Evolutionary conservation across 73 alveolate genomes (phyloP), one percentile per base, ranked within the genome.

Genomic region (Urostyla sp.): DNA sequence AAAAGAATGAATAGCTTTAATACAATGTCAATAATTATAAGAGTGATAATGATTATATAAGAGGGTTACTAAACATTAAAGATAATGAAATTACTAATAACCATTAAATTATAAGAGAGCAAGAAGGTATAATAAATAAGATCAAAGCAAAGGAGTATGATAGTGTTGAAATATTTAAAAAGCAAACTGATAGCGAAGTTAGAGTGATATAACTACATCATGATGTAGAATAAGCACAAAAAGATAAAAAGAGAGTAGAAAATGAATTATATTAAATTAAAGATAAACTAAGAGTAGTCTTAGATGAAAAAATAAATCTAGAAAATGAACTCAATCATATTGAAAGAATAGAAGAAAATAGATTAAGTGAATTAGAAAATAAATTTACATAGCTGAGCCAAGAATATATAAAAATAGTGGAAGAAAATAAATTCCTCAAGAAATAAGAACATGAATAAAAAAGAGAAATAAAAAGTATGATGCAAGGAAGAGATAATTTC

Each of bases 241-340:
- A 63, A 21, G 79, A 63, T 63, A 63, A 63, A 50, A 63, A 63
- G 60, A 63, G 44, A 24, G 79, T 60, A 48, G 83, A 69, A 27
- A 69, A 49, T 69, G 83, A 69, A 8, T 5, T 69, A 27, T 45
- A n/a, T 27, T 16, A 6, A 1, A 38, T 45, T 13, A 46, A 55
- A 69, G 83, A 69, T 23, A 45, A 69, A 28, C 56, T 69, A 13
- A 69, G 69, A 69, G 69, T 24, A 28, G 56, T 69, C 11, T 38
- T 69, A 5, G 72, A 40, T 2, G 83, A 69, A 27, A 69, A 69
- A 34, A 45, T 48, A 13, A 13, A 18, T 37, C 2, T 69, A 6
- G 83, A 69, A 28, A 69, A 45, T 31, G 16, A 69, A 32, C 40
- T 69, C 5, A 6, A 69, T 49, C 50, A 69, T 16, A 27, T 49